Conservation (phyloP, 2,329 filamentous ascomycete genomes). For the Pseudogymnoascus pannorum region DNA sequence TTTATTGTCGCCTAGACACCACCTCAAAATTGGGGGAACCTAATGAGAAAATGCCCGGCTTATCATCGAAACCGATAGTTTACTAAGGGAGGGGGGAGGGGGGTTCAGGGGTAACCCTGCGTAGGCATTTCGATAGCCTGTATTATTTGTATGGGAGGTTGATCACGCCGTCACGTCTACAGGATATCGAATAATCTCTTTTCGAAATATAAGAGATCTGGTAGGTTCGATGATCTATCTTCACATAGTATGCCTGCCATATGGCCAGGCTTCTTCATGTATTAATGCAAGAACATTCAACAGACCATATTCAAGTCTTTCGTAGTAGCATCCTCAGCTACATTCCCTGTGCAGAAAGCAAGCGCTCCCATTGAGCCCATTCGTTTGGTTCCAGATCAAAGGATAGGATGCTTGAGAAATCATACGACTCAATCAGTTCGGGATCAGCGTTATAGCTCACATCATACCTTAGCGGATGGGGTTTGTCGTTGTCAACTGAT, state of each 20-base stretch:
- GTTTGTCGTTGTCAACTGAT: not conserved
- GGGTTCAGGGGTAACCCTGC: not conserved
- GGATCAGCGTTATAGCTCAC: constrained; percentile 7
- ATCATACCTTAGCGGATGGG: not conserved
- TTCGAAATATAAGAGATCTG: not conserved
- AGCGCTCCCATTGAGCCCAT: constrained; percentile 28
- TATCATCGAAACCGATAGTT: not conserved
- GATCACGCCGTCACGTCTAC: not conserved
- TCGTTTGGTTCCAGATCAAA: constrained; percentile 26
- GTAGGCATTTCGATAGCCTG: not conserved
- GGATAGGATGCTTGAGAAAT: constrained; percentile 21
- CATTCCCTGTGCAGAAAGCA: constrained; percentile 18
- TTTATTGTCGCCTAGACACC: not conserved
- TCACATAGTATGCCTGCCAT: not conserved
- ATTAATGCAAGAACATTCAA: not conserved
- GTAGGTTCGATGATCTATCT: not conserved
- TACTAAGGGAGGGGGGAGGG: too few species aligned
- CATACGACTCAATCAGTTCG: constrained; percentile 16
- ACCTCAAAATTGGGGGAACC: not conserved
- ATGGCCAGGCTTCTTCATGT: not conserved
- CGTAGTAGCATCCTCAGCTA: not conserved
- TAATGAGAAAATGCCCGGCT: not conserved
- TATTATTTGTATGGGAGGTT: not conserved
- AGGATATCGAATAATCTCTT: not conserved
- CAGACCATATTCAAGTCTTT: not conserved